phyloP scores from a whole-genome alignment of 2,329 filamentous ascomycete species.

The Cytospora mali region DNA sequence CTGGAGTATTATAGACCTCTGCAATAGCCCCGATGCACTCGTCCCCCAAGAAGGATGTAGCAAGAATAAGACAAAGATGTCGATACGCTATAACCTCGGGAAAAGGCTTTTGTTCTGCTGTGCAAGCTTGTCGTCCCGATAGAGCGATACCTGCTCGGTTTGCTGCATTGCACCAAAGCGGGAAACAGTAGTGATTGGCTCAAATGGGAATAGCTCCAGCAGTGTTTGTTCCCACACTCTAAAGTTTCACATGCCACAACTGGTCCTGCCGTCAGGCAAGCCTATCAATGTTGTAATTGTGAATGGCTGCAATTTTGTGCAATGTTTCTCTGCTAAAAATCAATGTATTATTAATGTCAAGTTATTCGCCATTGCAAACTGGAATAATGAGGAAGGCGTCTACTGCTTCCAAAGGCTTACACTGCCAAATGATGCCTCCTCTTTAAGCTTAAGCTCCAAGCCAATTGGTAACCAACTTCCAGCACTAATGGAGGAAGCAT shows the following conservation, averaged over 20 bases:
- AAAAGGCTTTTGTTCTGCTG: background rate
- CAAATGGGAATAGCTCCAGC: background rate
- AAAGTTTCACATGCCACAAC: conserved; percentile 8
- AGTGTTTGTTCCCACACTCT: background rate
- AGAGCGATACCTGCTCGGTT: background rate
- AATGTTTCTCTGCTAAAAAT: background rate
- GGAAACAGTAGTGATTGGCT: conserved; percentile 6
- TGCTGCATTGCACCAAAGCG: conserved; percentile 23
- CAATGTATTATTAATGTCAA: background rate
- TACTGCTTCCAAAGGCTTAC: fast-evolving
- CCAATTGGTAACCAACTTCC: background rate
- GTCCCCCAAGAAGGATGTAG: too few relatives aligned
- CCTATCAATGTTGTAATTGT: background rate
- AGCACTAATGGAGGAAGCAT: background rate
- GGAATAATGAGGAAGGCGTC: background rate
- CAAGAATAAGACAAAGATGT: background rate
- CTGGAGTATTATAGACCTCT: too few relatives aligned
- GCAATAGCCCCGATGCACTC: too few relatives aligned
- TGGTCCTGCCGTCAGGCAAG: background rate
- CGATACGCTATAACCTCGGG: background rate
- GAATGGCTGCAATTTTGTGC: background rate
- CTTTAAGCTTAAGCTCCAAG: background rate
- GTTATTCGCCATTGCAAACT: background rate
- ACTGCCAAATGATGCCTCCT: background rate
- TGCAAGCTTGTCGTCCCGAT: conserved; percentile 9